Conservation (phyloP, 768 basidiomycete genomes). For the Saitozyma sp. region DNA sequence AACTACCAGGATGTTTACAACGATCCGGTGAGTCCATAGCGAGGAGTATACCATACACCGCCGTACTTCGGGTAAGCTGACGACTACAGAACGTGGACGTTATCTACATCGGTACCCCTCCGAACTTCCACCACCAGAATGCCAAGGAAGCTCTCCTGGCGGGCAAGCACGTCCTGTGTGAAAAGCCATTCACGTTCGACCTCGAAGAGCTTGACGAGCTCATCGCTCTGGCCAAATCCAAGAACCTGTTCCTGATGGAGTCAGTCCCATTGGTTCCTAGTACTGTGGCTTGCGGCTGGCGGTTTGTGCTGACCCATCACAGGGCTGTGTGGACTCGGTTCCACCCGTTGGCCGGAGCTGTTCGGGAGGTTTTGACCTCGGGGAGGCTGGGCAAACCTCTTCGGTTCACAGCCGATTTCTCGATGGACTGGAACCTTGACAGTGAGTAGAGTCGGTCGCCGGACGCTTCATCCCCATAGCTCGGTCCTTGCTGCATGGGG, state of each 20-base stretch:
- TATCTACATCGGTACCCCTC: constrained; percentile 81
- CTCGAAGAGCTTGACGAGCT: constrained; percentile 72
- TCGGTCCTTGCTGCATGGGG: not conserved
- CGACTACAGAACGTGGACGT: constrained; percentile 64
- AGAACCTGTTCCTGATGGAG: constrained; percentile 87
- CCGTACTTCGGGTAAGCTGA: constrained; percentile 29
- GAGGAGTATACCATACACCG: not conserved
- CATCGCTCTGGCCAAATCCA: constrained; percentile 69
- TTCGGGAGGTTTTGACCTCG: constrained; percentile 42
- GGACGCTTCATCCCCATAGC: not conserved
- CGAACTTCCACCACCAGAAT: constrained; percentile 77
- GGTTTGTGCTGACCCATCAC: not conserved
- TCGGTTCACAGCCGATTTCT: constrained; percentile 66
- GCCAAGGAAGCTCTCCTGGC: constrained; percentile 72
- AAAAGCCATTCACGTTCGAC: constrained; percentile 83
- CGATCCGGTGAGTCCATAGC: constrained; percentile 59
- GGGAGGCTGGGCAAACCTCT: constrained; percentile 48
- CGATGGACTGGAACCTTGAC: constrained; percentile 65
- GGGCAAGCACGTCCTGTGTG: constrained; percentile 82
- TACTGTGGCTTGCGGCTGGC: not conserved
- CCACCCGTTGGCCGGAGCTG: constrained; percentile 46
- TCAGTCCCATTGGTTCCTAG: constrained; percentile 57
- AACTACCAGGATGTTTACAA: constrained; percentile 72
- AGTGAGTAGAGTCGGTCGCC: constrained; percentile 56
- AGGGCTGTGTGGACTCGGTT: constrained; percentile 46